Evolutionary conservation across 805 yeast genomes (phyloP), one percentile per base, ranked within the genome.

Genomic region (Saturnispora hagleri): DNA sequence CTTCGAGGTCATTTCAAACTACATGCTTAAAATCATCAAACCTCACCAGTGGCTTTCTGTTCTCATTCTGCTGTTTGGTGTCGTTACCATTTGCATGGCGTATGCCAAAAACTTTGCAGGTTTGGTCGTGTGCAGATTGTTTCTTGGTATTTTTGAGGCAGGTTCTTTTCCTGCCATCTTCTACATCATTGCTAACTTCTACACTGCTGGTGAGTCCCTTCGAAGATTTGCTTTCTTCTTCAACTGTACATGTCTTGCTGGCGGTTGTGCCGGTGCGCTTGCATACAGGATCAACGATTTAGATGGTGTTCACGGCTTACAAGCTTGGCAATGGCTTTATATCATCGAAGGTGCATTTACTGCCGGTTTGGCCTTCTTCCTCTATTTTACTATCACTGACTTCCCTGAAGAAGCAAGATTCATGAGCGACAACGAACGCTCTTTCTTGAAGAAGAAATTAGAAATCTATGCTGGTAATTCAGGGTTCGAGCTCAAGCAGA

Each of bases 151-250:
- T 36, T 76, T 81, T 55, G 91, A 85, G 65, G 75, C 85, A 35
- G 83, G 87, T 45, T 77, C 85, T 58, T 84, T 84, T 71, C 90
- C 90, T 1, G 84, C 87, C 17, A 79, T 86, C 57, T 85, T 84
- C 64, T 85, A 83, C 64, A 72, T 84, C 52, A 70, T 84, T 56
- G 73, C 85, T 38, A 78, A 80, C 65, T 84, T 81, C 69, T 84
- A 84, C 66, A 70, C 79, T 41, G 74, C 83, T 50, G 67, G 69
- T 26, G 90, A 84, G 64, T 76, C 88, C 9, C 86, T 82, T 66
- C 75, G 81, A 61, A 69, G 91, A 51, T 82, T 81, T 65, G 73
- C 84, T 34, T 76, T 81, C 51, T 85, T 85, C 65, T 84, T 85
- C 69, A 72, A 84, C 34, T 80, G 84, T 50, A 82, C 89, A 4